Evolutionary conservation across 2,329 filamentous ascomycete species (phyloP).

Genomic region (Fusarium decemcellulare): DNA sequence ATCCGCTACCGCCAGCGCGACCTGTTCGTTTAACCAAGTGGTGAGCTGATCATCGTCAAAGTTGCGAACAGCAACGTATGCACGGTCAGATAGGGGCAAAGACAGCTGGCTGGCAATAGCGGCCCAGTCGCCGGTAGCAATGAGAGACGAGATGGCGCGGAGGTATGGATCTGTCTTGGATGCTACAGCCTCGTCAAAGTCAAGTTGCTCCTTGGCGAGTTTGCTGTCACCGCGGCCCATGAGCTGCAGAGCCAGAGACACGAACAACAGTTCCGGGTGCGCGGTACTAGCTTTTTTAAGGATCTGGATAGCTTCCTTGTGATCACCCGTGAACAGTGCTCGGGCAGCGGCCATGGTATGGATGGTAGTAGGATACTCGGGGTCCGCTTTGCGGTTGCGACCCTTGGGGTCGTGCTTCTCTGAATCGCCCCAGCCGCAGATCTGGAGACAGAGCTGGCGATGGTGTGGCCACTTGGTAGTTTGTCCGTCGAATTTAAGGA

Average conservation of each 20-base stretch:
- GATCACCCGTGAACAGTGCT: constrained; percentile 81
- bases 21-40: constrained; percentile 77
- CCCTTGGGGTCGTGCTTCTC: constrained; percentile 61
- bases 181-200: constrained; percentile 71
- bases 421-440: constrained; percentile 80
- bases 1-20: constrained; percentile 70
- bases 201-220: constrained; percentile 64
- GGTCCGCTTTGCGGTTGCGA: constrained; percentile 57
- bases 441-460: constrained; percentile 80
- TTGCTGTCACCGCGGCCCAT: constrained; percentile 65
- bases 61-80: constrained; percentile 79
- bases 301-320: constrained; percentile 76
- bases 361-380: constrained; percentile 66
- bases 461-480: constrained; percentile 77
- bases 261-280: constrained; percentile 76
- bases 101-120: constrained; percentile 80
- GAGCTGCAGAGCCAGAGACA: constrained; percentile 76
- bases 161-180: constrained; percentile 83
- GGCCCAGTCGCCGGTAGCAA: constrained; percentile 83
- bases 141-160: constrained; percentile 83
- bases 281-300: constrained; percentile 76
- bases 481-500: constrained; percentile 75
- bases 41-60: constrained; percentile 74
- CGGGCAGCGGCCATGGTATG: constrained; percentile 84
- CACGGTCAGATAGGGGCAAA: constrained; percentile 80